Evolutionary conservation across 805 yeast genomes (phyloP), one percentile per base, ranked within the genome.

Genomic region (Monosporozyma siamensis): DNA sequence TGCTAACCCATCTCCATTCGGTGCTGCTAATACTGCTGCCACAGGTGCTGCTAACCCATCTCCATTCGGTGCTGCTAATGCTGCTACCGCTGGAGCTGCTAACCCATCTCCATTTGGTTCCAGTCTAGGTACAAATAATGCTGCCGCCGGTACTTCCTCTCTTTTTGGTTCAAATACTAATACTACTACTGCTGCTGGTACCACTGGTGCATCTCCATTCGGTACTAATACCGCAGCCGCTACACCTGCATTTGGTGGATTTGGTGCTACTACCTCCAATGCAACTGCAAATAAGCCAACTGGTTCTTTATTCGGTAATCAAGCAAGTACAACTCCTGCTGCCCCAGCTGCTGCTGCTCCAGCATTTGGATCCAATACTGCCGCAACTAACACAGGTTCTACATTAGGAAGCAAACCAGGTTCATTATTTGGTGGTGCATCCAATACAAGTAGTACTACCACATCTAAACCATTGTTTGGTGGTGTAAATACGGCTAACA

Each of bases 221-320:
- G 24, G 24, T 38, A 21, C 38, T 11, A n/a, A n/a, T n/a, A 32
- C 17, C 21, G 36, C 39, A 10, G 30, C 35, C 4, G 12, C 34
- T 15, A 20, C 17, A 18, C 24, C 44, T 5, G 21, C 40, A 5
- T 42, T 42, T 24, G 41, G 41, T 31, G 41, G 34, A 3, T 43
- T 38, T n/a, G 44, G 41, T 23, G n/a, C 36, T n/a, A 17, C 5
- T 11, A 27, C 40, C 36, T 21, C 44, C 31, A 21, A 20, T 12
- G 15, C 30, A 6, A 23, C 25, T 23, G 10, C 38, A 23, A 23
- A 23, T 23, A 23, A 6, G 6, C 25, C 6, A 23, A 23, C 8
- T 23, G 9, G 9, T 9, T 23, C 25, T 9, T 23, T 23, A 23
- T 23, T 23, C 9, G 25, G 25, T 23, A 23, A 23, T 9, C 11